phyloP scores from a whole-genome alignment of 2,329 filamentous ascomycete genomes.

The Fonsecaea multimorphosa region DNA sequence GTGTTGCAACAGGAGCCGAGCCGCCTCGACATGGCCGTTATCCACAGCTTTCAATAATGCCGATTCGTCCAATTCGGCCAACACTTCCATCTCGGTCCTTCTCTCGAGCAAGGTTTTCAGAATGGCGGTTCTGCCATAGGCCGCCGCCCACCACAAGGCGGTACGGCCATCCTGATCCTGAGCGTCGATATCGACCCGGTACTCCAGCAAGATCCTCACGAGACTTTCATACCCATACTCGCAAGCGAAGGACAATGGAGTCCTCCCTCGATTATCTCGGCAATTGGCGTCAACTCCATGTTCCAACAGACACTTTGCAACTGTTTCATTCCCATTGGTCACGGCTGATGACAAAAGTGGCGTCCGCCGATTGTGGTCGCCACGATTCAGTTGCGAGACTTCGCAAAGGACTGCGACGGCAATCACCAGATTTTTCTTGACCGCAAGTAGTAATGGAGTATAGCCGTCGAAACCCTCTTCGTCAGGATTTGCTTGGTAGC shows the following conservation, averaged over 20 bases:
- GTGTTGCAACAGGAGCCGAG: background rate
- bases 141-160: conserved; percentile 16
- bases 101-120: conserved; percentile 26
- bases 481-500: background rate
- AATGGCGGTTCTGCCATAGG: conserved; percentile 23
- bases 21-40: background rate
- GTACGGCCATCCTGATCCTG: conserved; percentile 20
- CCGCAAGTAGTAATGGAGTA: background rate
- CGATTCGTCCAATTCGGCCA: background rate
- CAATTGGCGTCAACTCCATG: conserved; percentile 10
- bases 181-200: conserved; percentile 12
- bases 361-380: background rate
- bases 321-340: conserved; percentile 10
- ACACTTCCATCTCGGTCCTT: conserved; percentile 10
- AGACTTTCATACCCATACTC: conserved; percentile 23
- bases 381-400: background rate
- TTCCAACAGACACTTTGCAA: conserved; percentile 9
- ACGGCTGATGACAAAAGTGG: conserved; percentile 8
- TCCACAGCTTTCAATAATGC: background rate
- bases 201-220: conserved; percentile 24
- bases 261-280: conserved; percentile 20
- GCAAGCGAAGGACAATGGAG: conserved; percentile 29
- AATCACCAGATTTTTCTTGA: background rate
- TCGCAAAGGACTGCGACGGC: background rate
- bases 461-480: background rate